Conservation (phyloP, 2,329 filamentous ascomycete species). For the Hypomyces rosellus region DNA sequence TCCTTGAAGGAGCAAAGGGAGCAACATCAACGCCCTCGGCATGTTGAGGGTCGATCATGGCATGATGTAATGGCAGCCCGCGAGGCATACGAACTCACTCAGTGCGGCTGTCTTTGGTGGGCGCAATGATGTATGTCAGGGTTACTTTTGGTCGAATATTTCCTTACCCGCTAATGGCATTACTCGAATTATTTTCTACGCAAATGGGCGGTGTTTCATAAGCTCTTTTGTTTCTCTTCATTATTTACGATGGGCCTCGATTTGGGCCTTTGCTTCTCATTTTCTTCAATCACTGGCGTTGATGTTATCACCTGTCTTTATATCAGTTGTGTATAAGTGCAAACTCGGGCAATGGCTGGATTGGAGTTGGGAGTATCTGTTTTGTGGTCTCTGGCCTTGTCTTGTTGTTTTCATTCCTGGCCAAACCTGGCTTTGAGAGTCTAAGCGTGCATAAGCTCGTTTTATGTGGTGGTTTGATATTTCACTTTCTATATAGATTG, state of each 20-base stretch:
- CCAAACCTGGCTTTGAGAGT: no score
- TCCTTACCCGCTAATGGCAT: no score
- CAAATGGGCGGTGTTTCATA: no score
- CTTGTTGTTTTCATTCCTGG: not conserved
- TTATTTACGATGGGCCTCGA: no score
- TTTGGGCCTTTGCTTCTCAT: not conserved
- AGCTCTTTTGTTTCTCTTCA: no score
- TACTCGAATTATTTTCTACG: no score
- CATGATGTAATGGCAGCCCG: constrained; percentile 8
- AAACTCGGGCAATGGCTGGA: not conserved
- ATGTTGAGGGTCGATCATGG: not conserved
- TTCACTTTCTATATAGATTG: no score
- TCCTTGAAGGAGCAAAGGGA: not conserved
- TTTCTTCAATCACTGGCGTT: not conserved
- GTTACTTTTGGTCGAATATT: no score
- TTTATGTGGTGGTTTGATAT: no score
- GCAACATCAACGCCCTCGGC: not conserved
- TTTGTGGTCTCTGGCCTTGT: not conserved
- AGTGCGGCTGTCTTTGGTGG: constrained; percentile 51
- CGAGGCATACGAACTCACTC: constrained; percentile 34
- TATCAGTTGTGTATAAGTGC: not conserved
- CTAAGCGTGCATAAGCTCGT: no score
- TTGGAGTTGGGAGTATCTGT: not conserved
- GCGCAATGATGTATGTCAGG: constrained; percentile 26
- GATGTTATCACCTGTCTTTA: no score